These are phyloP conservation scores for Emergomyces orientalis DNA, from an alignment of 2,329 filamentous ascomycete species.

Conservation along the genomic window DNA sequence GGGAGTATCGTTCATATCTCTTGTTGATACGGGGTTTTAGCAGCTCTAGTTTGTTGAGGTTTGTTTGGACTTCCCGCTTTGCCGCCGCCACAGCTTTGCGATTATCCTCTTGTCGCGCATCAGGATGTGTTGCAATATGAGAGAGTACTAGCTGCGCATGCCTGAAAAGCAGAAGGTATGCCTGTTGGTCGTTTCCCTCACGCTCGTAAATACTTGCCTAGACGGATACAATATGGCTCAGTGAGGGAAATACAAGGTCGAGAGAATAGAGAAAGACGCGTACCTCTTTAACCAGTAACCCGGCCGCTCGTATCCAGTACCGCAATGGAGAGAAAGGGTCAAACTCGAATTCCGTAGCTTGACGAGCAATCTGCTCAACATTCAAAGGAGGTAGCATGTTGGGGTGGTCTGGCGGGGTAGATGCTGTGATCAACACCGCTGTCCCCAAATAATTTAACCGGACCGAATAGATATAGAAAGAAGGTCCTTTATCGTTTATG, in stretches of 20 bases:
- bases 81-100: conserved; percentile 46
- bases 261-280: conserved; percentile 18
- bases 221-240: background rate
- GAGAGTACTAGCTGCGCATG: conserved; percentile 78
- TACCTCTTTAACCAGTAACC: conserved; percentile 73
- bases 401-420: conserved; percentile 11
- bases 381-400: conserved; percentile 49
- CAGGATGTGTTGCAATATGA: conserved; percentile 64
- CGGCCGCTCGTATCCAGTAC: conserved; percentile 72
- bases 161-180: conserved; percentile 84
- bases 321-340: conserved; percentile 66
- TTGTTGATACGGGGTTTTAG: conserved; percentile 70
- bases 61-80: conserved; percentile 52
- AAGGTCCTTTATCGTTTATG: background rate
- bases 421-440: background rate
- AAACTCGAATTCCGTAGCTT: conserved; percentile 73
- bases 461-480: too few relatives aligned
- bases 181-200: conserved; percentile 77
- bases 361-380: conserved; percentile 65
- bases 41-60: conserved; percentile 62
- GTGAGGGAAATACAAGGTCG: background rate
- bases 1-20: conserved; percentile 59
- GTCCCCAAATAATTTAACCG: background rate
- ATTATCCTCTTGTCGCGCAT: conserved; percentile 56
- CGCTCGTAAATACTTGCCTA: conserved; percentile 76